These are phyloP conservation scores for Fusarium mexicanum DNA, from an alignment of 2,329 filamentous ascomycete genomes.

Conservation along the genomic window DNA sequence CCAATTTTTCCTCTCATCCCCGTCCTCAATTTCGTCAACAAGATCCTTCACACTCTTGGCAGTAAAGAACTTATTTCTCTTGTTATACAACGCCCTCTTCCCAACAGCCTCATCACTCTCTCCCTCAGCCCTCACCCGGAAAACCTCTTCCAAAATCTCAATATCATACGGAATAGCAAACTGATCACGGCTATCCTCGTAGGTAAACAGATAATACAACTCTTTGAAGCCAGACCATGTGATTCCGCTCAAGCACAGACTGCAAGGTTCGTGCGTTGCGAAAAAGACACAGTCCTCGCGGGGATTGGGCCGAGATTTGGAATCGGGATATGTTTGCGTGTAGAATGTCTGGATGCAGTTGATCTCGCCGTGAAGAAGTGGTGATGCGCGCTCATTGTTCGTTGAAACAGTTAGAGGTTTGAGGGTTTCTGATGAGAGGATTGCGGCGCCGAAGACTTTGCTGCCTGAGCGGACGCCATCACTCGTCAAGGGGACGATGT, in stretches of 20 bases:
- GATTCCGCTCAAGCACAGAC: constrained; percentile 66
- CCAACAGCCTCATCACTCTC: constrained; percentile 53
- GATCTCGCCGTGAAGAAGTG: constrained; percentile 67
- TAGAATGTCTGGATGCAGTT: constrained; percentile 70
- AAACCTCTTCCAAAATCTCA: constrained; percentile 65
- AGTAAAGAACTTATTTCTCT: constrained; percentile 65
- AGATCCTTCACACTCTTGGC: constrained; percentile 56
- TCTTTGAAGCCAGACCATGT: constrained; percentile 66
- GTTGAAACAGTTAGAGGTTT: constrained; percentile 59
- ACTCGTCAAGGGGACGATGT: constrained; percentile 62
- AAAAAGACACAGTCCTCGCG: constrained; percentile 64
- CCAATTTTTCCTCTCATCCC: constrained; percentile 48
- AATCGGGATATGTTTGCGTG: constrained; percentile 47
- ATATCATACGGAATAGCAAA: constrained; percentile 68
- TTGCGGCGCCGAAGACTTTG: constrained; percentile 67
- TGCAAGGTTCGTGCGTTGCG: constrained; percentile 68
- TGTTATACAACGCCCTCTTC: constrained; percentile 60
- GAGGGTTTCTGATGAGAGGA: constrained; percentile 56
- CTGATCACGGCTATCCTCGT: constrained; percentile 65
- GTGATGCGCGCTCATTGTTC: constrained; percentile 65
- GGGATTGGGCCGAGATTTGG: constrained; percentile 51
- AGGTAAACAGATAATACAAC: constrained; percentile 68
- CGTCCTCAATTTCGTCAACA: constrained; percentile 49
- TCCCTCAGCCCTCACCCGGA: constrained; percentile 55
- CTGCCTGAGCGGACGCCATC: constrained; percentile 61